Evolutionary conservation across 495 filamentous ascomycete species (phyloP).

Genomic region (Penicillium cinerascens): DNA sequence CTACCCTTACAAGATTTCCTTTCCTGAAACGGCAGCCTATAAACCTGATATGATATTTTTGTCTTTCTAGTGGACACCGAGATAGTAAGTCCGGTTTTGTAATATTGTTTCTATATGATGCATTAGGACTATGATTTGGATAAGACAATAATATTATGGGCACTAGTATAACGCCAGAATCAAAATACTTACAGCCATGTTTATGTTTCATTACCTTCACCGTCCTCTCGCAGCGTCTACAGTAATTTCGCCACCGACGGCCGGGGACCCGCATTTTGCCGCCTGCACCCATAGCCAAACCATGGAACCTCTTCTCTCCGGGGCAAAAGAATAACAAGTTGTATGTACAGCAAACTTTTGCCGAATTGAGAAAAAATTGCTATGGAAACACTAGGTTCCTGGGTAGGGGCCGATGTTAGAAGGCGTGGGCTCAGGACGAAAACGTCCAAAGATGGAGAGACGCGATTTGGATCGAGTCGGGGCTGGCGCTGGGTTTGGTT

Average conservation of each 20-base stretch:
- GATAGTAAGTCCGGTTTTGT: no score
- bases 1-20: no score
- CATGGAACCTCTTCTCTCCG: neutral
- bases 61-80: no score
- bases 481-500: conserved; percentile 5
- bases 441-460: conserved; percentile 31
- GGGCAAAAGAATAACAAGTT: neutral
- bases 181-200: neutral
- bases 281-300: neutral
- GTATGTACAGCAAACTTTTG: neutral
- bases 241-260: neutral
- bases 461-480: conserved; percentile 35
- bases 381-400: conserved; percentile 29
- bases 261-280: neutral
- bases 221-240: neutral
- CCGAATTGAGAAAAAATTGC: neutral
- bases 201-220: neutral
- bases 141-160: neutral
- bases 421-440: conserved; percentile 23
- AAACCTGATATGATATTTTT: no score
- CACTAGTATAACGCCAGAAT: neutral
- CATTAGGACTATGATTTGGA: neutral
- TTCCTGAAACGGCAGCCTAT: no score
- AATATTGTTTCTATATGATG: no score
- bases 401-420: conserved; percentile 39